phyloP scores from a whole-genome alignment of 1,139 yeast species.

The Geotrichum cucujoidarum region DNA sequence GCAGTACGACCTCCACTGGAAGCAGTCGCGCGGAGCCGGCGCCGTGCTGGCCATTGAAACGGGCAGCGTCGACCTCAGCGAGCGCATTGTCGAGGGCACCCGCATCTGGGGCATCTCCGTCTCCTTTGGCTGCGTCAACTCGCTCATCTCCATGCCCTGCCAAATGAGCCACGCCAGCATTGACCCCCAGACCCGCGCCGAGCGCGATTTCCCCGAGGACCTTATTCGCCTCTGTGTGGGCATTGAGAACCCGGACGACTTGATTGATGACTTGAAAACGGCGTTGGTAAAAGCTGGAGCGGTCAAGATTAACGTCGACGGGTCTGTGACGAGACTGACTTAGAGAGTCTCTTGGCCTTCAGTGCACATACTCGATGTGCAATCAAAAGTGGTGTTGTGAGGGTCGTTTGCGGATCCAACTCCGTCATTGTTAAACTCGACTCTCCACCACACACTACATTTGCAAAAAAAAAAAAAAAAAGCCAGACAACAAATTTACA shows the following conservation, averaged over 20 bases:
- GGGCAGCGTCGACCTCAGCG: constrained; percentile 62
- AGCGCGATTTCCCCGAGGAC: constrained; percentile 88
- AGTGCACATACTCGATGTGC: background rate
- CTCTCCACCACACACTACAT: no score
- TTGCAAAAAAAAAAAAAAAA: no score
- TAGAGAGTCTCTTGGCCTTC: constrained; percentile 2
- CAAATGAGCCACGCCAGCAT: constrained; percentile 96
- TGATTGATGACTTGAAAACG: constrained; percentile 63
- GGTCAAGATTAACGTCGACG: constrained; percentile 21
- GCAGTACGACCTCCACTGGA: constrained; percentile 69
- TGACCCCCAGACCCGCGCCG: constrained; percentile 78
- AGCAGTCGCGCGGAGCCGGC: constrained; percentile 80
- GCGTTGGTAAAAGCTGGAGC: constrained; percentile 42
- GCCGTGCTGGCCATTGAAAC: constrained; percentile 89
- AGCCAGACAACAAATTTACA: no score
- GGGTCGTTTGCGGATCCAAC: background rate
- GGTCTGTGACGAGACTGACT: constrained; percentile 13
- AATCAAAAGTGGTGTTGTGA: background rate
- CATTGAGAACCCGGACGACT: constrained; percentile 61
- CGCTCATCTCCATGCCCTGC: constrained; percentile 87
- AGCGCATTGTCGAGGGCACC: constrained; percentile 68
- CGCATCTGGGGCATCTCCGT: constrained; percentile 85
- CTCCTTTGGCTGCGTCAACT: constrained; percentile 90
- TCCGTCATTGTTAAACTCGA: no score
- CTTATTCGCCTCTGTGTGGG: constrained; percentile 84